Evolutionary conservation across 2,329 filamentous ascomycete species (phyloP), one percentile per base, ranked within the genome.

Genomic region (Hymenoscyphus infarciens): DNA sequence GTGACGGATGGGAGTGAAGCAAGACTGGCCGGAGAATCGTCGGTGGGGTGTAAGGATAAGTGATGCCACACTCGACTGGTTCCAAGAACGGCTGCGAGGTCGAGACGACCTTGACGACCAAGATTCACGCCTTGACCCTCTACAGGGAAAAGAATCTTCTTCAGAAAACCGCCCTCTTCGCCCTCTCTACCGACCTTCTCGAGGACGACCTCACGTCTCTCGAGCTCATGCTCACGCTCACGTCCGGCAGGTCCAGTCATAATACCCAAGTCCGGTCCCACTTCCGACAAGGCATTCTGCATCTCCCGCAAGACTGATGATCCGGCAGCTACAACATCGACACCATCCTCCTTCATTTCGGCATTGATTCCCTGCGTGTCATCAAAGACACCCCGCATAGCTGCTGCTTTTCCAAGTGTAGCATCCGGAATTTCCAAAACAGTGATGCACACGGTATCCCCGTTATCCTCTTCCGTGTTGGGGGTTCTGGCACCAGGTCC

Each of bases 51-150:
- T 6, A 99, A 79, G 2, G 89, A 89, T 10, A 99, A 83, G 70
- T 99, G 95, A 76, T 96, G 97, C 95, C 95, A 99, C 1, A 93
- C 88, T 71, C 95, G 87, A 77, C 92, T 97, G 72, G 91, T 92
- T 66, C 85, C 87, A 11, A 98, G 81, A 1, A 91, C 81, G 45
- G 84, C 81, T 7, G 88, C 78, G 0, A 98, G 82, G 73, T 96
- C 91, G 67, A 97, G 84, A 3, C 94, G 89, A 56, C 89, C 91
- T 64, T 84, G 81, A 65, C 87, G 88, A 55, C 93, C 93, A 3
- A 96, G 81, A 56, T 86, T 86, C 67, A 97, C 88, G n/a, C 91
- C 92, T 73, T 93, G 82, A 1, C 87, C 88, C 27, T 86, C 81
- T 2, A 90, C 77, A 0, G 95, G 92, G 75, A 96, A 92, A 0